Percentiles rank a stretch among this genome's conserved stretches.
Evolutionary conservation across 345 rosid genomes (phyloP).

Genomic region (Geranium rotundifolium): DNA sequence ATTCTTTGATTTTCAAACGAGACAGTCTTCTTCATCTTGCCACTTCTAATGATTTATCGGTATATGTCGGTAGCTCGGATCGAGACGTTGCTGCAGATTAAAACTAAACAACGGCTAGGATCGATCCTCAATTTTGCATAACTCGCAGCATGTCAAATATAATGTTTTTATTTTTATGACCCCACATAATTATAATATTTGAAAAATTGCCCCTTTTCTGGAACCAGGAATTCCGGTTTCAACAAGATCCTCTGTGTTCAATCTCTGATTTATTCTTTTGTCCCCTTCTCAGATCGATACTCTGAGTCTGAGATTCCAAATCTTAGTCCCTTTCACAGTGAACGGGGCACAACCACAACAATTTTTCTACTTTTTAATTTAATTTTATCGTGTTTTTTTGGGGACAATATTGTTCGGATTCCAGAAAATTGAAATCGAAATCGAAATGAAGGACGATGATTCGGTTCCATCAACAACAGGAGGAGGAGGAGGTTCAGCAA

Average conservation of each 20-base stretch:
- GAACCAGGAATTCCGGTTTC: neutral
- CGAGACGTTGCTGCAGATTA: neutral
- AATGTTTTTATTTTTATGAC: too few relatives aligned
- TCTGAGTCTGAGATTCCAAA: too few relatives aligned
- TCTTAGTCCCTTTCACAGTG: too few relatives aligned
- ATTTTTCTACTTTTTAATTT: too few relatives aligned
- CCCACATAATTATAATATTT: neutral
- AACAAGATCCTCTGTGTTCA: neutral
- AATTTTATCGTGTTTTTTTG: too few relatives aligned
- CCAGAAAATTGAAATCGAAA: neutral
- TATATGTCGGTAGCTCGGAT: neutral
- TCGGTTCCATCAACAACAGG: conserved; percentile 5
- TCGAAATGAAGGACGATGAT: conserved; percentile 11
- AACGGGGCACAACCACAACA: neutral
- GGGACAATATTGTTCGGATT: neutral
- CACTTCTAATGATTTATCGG: too few relatives aligned
- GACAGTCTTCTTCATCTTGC: too few relatives aligned
- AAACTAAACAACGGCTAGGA: neutral
- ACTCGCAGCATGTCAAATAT: too few relatives aligned
- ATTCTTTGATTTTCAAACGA: too few relatives aligned
- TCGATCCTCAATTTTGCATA: neutral
- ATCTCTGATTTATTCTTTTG: neutral
- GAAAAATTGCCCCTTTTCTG: neutral
- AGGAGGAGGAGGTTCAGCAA: neutral
- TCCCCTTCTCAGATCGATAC: neutral